Evolutionary conservation across 1,284 basidiomycete genomes (phyloP), one percentile per base, ranked within the genome.

Genomic region (Ustilago curta): DNA sequence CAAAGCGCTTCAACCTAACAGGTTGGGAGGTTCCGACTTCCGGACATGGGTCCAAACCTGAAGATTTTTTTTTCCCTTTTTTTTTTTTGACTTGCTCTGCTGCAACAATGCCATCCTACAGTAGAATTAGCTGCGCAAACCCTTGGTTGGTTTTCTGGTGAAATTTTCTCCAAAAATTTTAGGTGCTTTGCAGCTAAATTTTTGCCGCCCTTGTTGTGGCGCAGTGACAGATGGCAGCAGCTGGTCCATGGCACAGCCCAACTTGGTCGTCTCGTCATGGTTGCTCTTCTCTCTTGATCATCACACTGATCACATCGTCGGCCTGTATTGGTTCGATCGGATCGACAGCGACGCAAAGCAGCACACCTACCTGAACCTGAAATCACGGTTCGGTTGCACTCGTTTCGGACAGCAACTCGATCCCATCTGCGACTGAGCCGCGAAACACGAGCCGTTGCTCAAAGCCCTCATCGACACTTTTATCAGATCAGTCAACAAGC

Each of bases 241-340:
- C 12, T 2, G 6, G 35, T 16, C 35, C 3, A 37, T 14, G 35
- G 35, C 35, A 11, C 35, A 37, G 14, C 35, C 14, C 14, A 37
- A 37, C 9, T 37, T 37, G 12, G 14, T 25, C 14, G 11, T 32
- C 35, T 25, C 14, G 11, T 32, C 42, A 11, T 32, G 23, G 18
- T 32, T 14, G 21, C 35, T 19, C 39, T 19, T 32, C 29, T 48
- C 27, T 42, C 21, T 37, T 19, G 40, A 18, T 42, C 53, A 45
- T 67, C 51, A 59, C 45, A 29, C 45, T 59, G 52, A 39, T 59
- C 62, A 49, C 40, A 31, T 40, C 47, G n/a, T n/a, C n/a, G n/a
- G 3, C 35, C 45, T 54, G 7, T 40, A 43, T 31, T 37, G n/a
- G 31, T 53, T 35, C 40, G 32, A 59, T 59, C 44, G 40, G 45